Evolutionary conservation across 2,329 filamentous ascomycete species (phyloP), one percentile per base, ranked within the genome.

Genomic region (Claviceps digitariae): DNA sequence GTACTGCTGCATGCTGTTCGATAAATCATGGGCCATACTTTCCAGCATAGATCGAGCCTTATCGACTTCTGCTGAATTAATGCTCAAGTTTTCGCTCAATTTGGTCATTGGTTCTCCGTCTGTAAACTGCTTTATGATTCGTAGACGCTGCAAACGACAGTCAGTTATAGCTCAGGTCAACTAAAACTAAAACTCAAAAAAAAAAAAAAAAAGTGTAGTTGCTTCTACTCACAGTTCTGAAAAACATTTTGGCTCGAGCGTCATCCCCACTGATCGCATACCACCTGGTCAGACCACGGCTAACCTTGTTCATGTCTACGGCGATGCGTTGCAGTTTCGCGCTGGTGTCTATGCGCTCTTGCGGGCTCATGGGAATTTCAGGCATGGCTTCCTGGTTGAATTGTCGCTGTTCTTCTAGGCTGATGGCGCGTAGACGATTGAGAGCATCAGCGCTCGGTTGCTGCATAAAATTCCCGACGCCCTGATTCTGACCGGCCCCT

Each of bases 101-200:
- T 66, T 64, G 2, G 61, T 67, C 69, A 76, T 72, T 48, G 67
- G 64, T 1, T 76, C 72, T 15, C 71, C 72, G 54, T 80, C 74
- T 4, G 63, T 60, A 56, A 79, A 83, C 59, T 83, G 80, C 46
- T 70, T 72, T 1, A 72, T 59, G 34, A 83, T 67, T 12, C 76
- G 76, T 29, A 72, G 65, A 55, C 78, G 76, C 78, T 83, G 59
- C 43, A 9, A 43, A 41, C 36, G 3, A 54, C 3, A 36, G 17
- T 46, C 15, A 52, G 31, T 40, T 2, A 52, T 7, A 36, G 29
- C 29, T 48, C 46, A 25, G 27, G 21, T 23, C 10, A 38, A 23
- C 13, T 17, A 10, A 12, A 12, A 21, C 5, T 4, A 43, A 21
- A 34, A 23, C 13, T 1, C n/a, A 44, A 9, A 5, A 6, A 12